Conservation (phyloP, 495 filamentous ascomycete species). For the Tetracladium marchalianum region DNA sequence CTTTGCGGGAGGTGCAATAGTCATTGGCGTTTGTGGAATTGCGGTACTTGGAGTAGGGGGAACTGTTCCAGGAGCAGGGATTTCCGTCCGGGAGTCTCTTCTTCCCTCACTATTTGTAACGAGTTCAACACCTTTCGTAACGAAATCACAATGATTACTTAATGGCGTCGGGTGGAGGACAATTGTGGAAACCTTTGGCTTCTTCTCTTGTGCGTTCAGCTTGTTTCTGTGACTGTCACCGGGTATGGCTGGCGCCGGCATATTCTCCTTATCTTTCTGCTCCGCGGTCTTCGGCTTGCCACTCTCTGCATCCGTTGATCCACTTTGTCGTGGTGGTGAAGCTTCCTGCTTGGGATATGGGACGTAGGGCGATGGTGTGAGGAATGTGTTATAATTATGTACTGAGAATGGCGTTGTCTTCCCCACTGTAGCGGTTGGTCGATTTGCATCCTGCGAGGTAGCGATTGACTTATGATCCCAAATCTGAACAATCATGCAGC, state of each 20-base stretch:
- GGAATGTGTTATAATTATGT: slow-evolving; percentile 77
- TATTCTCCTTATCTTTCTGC: slow-evolving; percentile 36
- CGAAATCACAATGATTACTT: slow-evolving; percentile 62
- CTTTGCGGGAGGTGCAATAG: slow-evolving; percentile 53
- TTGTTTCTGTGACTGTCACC: slow-evolving; percentile 38
- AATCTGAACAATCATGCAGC: slow-evolving; percentile 86
- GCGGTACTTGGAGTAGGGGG: slow-evolving; percentile 54
- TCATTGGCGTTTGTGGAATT: slow-evolving; percentile 50
- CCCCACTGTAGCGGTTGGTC: slow-evolving; percentile 42
- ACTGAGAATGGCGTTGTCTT: slow-evolving; percentile 67
- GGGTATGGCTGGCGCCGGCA: slow-evolving; percentile 36
- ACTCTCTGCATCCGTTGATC: slow-evolving; percentile 19
- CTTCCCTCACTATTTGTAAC: slow-evolving; percentile 24
- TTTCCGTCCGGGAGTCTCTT: slow-evolving; percentile 26
- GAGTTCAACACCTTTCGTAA: slow-evolving; percentile 40
- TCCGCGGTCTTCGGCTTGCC: slow-evolving; percentile 24
- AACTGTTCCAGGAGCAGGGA: slow-evolving; percentile 38
- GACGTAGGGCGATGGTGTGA: slow-evolving; percentile 80
- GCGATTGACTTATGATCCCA: slow-evolving; percentile 69
- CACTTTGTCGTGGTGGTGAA: slow-evolving; percentile 19
- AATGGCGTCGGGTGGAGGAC: slow-evolving; percentile 80
- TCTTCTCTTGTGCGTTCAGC: slow-evolving; percentile 23
- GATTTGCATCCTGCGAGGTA: slow-evolving; percentile 46
- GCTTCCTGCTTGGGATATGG: slow-evolving; percentile 62
- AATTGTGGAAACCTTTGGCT: slow-evolving; percentile 60